These are phyloP conservation scores for Pterocarpus macrocarpus DNA, from an alignment of 306 rosid species.

Conservation along the genomic window DNA sequence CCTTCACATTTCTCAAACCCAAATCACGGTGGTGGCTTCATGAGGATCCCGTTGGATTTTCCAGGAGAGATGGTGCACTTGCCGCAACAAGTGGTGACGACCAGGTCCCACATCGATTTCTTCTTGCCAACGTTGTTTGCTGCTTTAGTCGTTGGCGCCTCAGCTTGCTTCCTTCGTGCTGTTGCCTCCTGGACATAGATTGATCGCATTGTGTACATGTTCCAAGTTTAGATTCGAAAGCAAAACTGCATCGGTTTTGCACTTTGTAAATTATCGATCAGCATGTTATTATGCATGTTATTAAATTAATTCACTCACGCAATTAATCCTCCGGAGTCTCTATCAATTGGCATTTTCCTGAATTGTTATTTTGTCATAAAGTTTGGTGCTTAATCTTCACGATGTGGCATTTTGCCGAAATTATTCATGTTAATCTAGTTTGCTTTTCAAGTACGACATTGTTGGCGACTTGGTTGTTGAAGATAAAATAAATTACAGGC, in stretches of 20 bases:
- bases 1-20: constrained; percentile 57
- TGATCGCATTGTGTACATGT: background rate
- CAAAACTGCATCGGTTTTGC: background rate
- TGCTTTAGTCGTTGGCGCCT: constrained; percentile 65
- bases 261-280: background rate
- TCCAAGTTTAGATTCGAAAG: background rate
- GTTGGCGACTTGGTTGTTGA: no score
- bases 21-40: background rate
- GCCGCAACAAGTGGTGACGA: constrained; percentile 61
- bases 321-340: background rate
- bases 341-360: background rate
- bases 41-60: constrained; percentile 68
- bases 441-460: background rate
- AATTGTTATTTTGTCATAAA: background rate
- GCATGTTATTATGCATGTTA: background rate
- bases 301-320: background rate
- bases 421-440: background rate
- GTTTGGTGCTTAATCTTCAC: background rate
- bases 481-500: no score
- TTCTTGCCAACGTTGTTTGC: constrained; percentile 80
- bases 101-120: constrained; percentile 64
- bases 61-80: constrained; percentile 68
- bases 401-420: background rate
- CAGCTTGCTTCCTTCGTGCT: constrained; percentile 66
- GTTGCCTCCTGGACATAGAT: constrained; percentile 29